Conservation (phyloP, 2,329 filamentous ascomycete genomes). For the Epicoccum nigrum region DNA sequence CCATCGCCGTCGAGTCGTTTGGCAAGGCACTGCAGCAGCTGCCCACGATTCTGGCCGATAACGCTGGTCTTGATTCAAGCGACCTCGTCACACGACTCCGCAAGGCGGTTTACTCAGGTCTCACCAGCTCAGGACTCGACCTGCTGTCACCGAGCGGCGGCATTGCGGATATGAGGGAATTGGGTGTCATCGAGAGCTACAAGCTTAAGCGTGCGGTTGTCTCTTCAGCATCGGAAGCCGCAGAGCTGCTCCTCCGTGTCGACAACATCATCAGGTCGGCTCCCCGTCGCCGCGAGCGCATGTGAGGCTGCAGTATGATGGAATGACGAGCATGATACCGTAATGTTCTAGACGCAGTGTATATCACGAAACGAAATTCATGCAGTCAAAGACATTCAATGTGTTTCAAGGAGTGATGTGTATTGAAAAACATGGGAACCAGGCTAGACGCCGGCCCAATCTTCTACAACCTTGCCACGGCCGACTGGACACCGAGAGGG, state of each 20-base stretch:
- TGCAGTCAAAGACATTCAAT: conserved; percentile 24
- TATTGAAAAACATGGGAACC: not conserved
- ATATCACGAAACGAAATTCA: conserved; percentile 35
- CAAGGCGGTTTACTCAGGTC: conserved; percentile 92
- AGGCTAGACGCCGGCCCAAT: not conserved
- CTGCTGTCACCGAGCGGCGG: conserved; percentile 87
- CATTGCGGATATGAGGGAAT: conserved; percentile 92
- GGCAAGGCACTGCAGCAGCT: conserved; percentile 88
- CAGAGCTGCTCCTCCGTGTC: conserved; percentile 91
- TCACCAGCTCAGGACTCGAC: conserved; percentile 91
- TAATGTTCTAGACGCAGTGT: conserved; percentile 37
- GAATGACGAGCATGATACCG: conserved; percentile 23
- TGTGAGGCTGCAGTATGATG: conserved; percentile 55
- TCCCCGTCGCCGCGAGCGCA: conserved; percentile 79
- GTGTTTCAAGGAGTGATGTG: not conserved
- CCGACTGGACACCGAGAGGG: no score
- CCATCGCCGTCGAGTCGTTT: conserved; percentile 89
- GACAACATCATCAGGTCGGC: conserved; percentile 98
- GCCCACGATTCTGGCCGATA: conserved; percentile 95
- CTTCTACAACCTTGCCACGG: no score
- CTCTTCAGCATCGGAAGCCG: conserved; percentile 92
- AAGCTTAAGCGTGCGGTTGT: conserved; percentile 99
- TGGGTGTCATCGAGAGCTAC: conserved; percentile 96
- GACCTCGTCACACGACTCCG: conserved; percentile 90
- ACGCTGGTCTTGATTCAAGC: conserved; percentile 93